phyloP scores from a whole-genome alignment of 768 basidiomycete species.

The Neoboletus subvelutipes region DNA sequence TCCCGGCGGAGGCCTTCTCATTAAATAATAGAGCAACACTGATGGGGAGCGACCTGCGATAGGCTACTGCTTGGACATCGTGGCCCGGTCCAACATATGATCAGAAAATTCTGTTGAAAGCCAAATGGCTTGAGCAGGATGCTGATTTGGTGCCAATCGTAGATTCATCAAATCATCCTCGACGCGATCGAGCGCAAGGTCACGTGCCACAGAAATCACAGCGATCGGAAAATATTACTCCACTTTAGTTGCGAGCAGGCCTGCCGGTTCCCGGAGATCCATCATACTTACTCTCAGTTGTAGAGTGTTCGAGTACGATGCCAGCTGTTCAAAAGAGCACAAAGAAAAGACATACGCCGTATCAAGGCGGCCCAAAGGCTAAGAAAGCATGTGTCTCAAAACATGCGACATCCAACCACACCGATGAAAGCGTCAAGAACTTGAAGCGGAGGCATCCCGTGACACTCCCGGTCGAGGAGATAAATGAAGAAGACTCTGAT shows the following conservation, averaged over 20 bases:
- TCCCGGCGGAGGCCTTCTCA: slow-evolving; percentile 39
- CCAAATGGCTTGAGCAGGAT: not conserved
- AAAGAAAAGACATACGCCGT: slow-evolving; percentile 51
- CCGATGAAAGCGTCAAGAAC: slow-evolving; percentile 43
- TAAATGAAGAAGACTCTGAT: slow-evolving; percentile 37
- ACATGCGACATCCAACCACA: slow-evolving; percentile 16
- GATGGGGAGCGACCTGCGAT: not conserved
- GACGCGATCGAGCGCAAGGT: not conserved
- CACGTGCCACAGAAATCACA: slow-evolving; percentile 20
- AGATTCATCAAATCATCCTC: too few species aligned
- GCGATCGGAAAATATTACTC: not conserved
- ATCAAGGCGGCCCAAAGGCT: slow-evolving; percentile 45
- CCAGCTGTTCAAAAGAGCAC: slow-evolving; percentile 39
- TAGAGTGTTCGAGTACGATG: slow-evolving; percentile 32
- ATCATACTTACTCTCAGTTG: not conserved
- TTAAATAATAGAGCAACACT: too few species aligned
- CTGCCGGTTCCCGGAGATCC: too few species aligned
- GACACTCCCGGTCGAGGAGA: slow-evolving; percentile 39
- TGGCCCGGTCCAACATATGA: not conserved
- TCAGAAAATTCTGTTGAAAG: not conserved
- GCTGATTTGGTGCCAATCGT: too few species aligned
- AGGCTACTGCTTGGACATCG: not conserved
- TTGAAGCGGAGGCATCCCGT: slow-evolving; percentile 65
- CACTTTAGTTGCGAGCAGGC: too few species aligned
- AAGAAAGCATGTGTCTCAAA: slow-evolving; percentile 56